Percentiles rank a stretch among this genome's conserved stretches.
Conservation (phyloP, 345 rosid species). For the Viola odorata region DNA sequence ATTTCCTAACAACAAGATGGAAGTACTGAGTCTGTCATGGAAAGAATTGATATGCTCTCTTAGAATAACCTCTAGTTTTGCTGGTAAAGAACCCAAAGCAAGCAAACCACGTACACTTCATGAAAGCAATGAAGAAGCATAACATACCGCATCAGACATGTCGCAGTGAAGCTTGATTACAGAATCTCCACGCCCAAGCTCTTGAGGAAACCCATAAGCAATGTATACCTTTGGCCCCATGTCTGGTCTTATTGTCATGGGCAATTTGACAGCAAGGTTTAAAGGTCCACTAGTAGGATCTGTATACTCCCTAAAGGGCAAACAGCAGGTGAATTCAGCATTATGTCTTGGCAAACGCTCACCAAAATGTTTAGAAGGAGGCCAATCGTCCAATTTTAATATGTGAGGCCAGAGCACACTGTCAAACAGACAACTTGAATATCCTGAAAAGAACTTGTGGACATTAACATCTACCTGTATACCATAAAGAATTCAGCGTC, state of each 20-base stretch:
- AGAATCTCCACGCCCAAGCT: constrained; percentile 60
- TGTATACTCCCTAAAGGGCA: constrained; percentile 48
- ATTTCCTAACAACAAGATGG: no score
- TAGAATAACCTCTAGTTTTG: no score
- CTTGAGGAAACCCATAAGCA: constrained; percentile 40
- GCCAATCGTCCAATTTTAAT: constrained; percentile 62
- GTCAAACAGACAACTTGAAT: constrained; percentile 41
- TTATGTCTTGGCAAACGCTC: constrained; percentile 56
- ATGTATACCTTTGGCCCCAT: constrained; percentile 65
- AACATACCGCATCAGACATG: constrained; percentile 53
- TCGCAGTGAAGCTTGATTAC: constrained; percentile 54
- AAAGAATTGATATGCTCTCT: no score
- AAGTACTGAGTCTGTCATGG: no score
- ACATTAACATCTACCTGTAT: constrained; percentile 48
- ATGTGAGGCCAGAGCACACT: constrained; percentile 46
- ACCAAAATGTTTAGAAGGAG: constrained; percentile 45
- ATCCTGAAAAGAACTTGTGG: constrained; percentile 47
- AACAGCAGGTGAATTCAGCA: constrained; percentile 44
- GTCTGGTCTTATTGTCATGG: constrained; percentile 48
- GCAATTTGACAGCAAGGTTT: constrained; percentile 51
- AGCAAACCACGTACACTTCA: no score
- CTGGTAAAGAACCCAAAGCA: no score
- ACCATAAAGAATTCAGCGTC: background rate
- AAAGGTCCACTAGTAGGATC: constrained; percentile 43
- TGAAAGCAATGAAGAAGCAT: background rate